Evolutionary conservation across 768 basidiomycete species (phyloP).

Genomic region (Boletus reticulatus): DNA sequence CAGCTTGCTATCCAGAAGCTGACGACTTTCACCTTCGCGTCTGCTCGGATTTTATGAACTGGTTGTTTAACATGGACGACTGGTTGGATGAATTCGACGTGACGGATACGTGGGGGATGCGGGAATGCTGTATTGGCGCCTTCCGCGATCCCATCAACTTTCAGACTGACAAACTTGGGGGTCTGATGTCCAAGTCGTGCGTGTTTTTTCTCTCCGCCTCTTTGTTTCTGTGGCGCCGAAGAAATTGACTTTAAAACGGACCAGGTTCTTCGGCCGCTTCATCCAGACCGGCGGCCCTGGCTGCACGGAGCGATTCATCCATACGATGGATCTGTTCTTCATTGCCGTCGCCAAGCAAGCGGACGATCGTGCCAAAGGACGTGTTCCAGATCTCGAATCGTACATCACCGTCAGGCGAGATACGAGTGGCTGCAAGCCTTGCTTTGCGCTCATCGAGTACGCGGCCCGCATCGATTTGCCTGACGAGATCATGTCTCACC

Average conservation of each 20-base stretch:
- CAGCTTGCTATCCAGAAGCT: slow-evolving; percentile 58
- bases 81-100: slow-evolving; percentile 40
- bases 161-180: slow-evolving; percentile 28
- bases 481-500: slow-evolving; percentile 52
- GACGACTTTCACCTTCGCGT: slow-evolving; percentile 58
- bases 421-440: slow-evolving; percentile 51
- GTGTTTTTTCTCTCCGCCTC: slow-evolving; percentile 9
- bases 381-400: slow-evolving; percentile 46
- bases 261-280: slow-evolving; percentile 39
- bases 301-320: slow-evolving; percentile 40
- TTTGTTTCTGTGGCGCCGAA: background rate
- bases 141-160: slow-evolving; percentile 30
- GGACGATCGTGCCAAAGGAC: slow-evolving; percentile 37
- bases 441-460: slow-evolving; percentile 55
- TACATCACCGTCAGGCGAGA: slow-evolving; percentile 54
- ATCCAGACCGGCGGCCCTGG: slow-evolving; percentile 37
- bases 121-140: slow-evolving; percentile 28
- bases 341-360: slow-evolving; percentile 43
- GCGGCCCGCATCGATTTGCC: slow-evolving; percentile 50
- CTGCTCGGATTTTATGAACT: slow-evolving; percentile 64
- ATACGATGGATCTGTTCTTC: slow-evolving; percentile 41
- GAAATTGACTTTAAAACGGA: slow-evolving; percentile 4
- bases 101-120: slow-evolving; percentile 30
- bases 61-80: slow-evolving; percentile 42
- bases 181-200: slow-evolving; percentile 34